phyloP scores from a whole-genome alignment of 2,329 filamentous ascomycete genomes.

The Fusarium aywerte region DNA sequence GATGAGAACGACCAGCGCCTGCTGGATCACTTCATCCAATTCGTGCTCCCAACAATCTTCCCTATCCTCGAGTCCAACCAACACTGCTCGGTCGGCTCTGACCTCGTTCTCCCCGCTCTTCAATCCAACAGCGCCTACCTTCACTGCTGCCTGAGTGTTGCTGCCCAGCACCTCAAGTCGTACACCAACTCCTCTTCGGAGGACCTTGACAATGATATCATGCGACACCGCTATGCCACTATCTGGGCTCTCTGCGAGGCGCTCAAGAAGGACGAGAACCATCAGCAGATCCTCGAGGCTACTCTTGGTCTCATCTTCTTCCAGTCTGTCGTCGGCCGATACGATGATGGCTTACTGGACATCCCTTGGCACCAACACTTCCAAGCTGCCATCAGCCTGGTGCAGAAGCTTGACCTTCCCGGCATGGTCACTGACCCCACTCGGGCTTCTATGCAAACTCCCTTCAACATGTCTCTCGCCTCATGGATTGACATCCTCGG shows the following conservation, averaged over 20 bases:
- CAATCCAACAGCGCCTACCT: slow-evolving; percentile 93
- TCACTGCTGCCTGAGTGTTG: slow-evolving; percentile 93
- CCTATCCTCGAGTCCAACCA: slow-evolving; percentile 92
- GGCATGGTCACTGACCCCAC: slow-evolving; percentile 70
- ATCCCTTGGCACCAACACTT: slow-evolving; percentile 99
- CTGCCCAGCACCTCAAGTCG: slow-evolving; percentile 91
- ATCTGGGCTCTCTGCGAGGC: slow-evolving; percentile 87
- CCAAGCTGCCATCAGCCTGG: slow-evolving; percentile 85
- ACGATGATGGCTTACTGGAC: slow-evolving; percentile 85
- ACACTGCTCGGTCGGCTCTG: slow-evolving; percentile 81
- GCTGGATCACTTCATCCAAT: slow-evolving; percentile 89
- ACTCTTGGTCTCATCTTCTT: slow-evolving; percentile 96
- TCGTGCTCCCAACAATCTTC: slow-evolving; percentile 88
- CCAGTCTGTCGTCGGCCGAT: slow-evolving; percentile 88
- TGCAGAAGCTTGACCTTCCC: slow-evolving; percentile 85
- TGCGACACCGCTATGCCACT: slow-evolving; percentile 89
- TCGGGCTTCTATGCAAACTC: slow-evolving; percentile 66
- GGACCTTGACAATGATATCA: slow-evolving; percentile 88
- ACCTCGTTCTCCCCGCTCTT: slow-evolving; percentile 86
- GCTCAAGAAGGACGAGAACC: slow-evolving; percentile 81
- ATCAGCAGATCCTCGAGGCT: slow-evolving; percentile 89
- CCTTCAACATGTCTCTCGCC: slow-evolving; percentile 95
- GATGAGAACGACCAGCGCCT: slow-evolving; percentile 88
- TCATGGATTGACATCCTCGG: slow-evolving; percentile 98
- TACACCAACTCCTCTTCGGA: slow-evolving; percentile 70